Conservation (phyloP, 2,329 filamentous ascomycete genomes). For the Tolypocladium pustulatum region DNA sequence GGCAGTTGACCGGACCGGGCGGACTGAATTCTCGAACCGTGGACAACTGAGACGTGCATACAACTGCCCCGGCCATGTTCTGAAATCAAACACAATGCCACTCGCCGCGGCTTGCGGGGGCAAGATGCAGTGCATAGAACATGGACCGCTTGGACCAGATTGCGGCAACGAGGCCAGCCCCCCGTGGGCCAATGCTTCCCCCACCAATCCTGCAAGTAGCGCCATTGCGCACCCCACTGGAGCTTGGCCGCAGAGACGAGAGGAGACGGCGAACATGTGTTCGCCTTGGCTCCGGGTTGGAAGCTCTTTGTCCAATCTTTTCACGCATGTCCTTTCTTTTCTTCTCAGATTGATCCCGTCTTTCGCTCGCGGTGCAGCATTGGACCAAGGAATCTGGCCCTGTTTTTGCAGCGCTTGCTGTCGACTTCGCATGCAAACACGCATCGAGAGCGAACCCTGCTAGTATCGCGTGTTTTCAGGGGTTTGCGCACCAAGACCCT, state of each 20-base stretch:
- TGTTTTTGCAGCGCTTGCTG: not conserved
- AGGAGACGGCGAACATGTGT: not conserved
- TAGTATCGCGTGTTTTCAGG: not conserved
- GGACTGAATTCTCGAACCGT: not conserved
- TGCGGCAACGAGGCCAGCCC: not conserved
- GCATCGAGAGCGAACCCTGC: not conserved
- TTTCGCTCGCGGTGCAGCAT: not conserved
- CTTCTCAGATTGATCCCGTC: not conserved
- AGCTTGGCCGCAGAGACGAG: not conserved
- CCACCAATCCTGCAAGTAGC: no score
- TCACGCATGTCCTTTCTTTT: not conserved
- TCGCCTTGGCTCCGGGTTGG: not conserved
- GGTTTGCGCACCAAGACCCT: conserved; percentile 1
- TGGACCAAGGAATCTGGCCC: not conserved
- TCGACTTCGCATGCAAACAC: not conserved
- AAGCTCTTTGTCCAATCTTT: not conserved
- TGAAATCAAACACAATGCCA: not conserved
- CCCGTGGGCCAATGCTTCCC: not conserved
- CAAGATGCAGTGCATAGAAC: not conserved
- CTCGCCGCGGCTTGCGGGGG: not conserved
- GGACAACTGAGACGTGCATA: not conserved
- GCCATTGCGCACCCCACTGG: no score
- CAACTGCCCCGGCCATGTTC: not conserved
- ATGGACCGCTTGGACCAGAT: not conserved
- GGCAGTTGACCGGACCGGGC: not conserved